A percentile compares a stretch with the other conserved stretches of the same genome.
Evolutionary conservation across 169 alveolate species (phyloP).

Genomic region (Plasmodium gaboni): DNA sequence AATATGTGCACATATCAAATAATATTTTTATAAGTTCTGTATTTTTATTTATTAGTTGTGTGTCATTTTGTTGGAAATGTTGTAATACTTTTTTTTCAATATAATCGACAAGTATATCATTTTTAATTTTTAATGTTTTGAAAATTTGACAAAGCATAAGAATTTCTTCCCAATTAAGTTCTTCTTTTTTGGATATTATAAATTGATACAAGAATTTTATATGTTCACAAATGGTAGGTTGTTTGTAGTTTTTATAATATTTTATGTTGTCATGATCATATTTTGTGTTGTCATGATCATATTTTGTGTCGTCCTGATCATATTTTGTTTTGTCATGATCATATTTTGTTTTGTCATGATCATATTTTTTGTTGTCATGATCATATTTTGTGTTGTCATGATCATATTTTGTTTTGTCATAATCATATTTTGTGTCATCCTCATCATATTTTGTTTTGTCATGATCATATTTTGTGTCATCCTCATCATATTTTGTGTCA

Average conservation of each 20-base stretch:
- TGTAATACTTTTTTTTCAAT: constrained; percentile 47
- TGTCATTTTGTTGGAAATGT: neutral
- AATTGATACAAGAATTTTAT: constrained; percentile 29
- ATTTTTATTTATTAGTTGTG: neutral
- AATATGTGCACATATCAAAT: constrained; percentile 72
- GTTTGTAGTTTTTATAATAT: too few species aligned
- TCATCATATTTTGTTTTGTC: too few species aligned
- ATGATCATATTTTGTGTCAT: too few species aligned
- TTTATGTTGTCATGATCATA: neutral
- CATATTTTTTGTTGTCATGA: too few species aligned
- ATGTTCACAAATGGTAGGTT: neutral
- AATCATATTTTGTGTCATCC: too few species aligned
- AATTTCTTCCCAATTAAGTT: constrained; percentile 61
- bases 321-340: neutral
- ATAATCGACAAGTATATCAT: constrained; percentile 20
- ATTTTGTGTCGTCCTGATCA: too few species aligned
- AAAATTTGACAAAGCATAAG: constrained; percentile 62
- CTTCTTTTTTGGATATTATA: constrained; percentile 48
- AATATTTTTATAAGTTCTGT: constrained; percentile 38
- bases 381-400: too few species aligned
- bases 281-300: neutral
- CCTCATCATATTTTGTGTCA: too few species aligned
- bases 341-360: neutral
- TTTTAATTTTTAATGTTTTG: constrained; percentile 57
- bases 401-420: too few species aligned